Percentiles rank a stretch among this genome's conserved stretches.
Evolutionary conservation across 108 stramenopile species (phyloP).

Genomic region (Cylindrotheca closterium): DNA sequence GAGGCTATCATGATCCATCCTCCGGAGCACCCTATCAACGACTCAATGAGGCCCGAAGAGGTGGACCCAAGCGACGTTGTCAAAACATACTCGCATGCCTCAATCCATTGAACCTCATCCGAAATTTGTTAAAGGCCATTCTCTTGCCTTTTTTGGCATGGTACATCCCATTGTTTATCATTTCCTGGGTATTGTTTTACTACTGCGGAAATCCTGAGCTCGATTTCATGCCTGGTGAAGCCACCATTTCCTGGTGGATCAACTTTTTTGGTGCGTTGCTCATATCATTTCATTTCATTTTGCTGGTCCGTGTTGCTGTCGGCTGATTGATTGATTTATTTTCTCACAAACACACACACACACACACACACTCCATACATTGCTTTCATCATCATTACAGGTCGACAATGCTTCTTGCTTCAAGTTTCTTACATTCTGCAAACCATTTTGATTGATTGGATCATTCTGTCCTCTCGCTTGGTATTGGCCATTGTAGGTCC

Average conservation of each 20-base stretch:
- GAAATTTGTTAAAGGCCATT: neutral
- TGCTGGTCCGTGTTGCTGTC: too few relatives aligned
- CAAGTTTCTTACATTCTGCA: slow-evolving; percentile 55
- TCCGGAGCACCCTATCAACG: too few relatives aligned
- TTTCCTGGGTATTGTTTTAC: slow-evolving; percentile 47
- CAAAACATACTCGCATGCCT: too few relatives aligned
- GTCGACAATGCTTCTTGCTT: slow-evolving; percentile 58
- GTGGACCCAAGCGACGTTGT: too few relatives aligned
- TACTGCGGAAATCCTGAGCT: slow-evolving; percentile 64
- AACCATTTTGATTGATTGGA: slow-evolving; percentile 49
- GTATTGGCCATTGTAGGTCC: slow-evolving; percentile 58
- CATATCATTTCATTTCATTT: too few relatives aligned
- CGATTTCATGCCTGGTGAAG: slow-evolving; percentile 53
- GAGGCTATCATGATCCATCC: too few relatives aligned
- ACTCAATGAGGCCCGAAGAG: too few relatives aligned
- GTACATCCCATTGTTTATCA: slow-evolving; percentile 24
- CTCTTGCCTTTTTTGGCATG: slow-evolving; percentile 9
- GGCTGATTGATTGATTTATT: too few relatives aligned
- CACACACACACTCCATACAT: too few relatives aligned
- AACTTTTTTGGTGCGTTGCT: slow-evolving; percentile 43
- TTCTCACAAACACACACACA: too few relatives aligned
- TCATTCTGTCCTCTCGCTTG: slow-evolving; percentile 35
- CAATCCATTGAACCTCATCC: slow-evolving; percentile 6
- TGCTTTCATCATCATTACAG: slow-evolving; percentile 6
- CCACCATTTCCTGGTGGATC: slow-evolving; percentile 67